Evolutionary conservation across 2,329 filamentous ascomycete genomes (phyloP), one percentile per base, ranked within the genome.

Genomic region (Pezicula carpinea): DNA sequence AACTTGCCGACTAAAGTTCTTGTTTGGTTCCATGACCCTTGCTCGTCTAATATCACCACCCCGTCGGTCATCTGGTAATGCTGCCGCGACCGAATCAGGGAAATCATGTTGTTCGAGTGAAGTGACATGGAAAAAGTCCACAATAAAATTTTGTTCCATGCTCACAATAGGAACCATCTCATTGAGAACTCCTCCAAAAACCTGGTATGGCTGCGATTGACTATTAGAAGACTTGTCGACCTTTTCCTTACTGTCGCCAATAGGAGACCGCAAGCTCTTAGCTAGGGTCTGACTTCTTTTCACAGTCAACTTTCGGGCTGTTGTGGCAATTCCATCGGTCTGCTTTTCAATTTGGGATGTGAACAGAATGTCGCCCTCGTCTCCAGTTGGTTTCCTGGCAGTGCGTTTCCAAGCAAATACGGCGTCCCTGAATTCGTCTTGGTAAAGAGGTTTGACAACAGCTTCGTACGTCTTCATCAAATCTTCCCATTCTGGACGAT

Each of bases 71-170:
- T 82, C 78, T 6, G 90, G 89, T 19, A 77, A 70, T 2, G 74
- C 74, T 2, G 79, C 75, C 17, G 78, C 74, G 15, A 96, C 85
- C 3, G 85, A 78, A 54, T 97, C 93, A 1, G 86, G 77, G 62
- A 96, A 97, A 62, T 96, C 91, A 14, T 79, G 69, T 31, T 82
- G 84, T 59, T 90, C 85, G 22, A 92, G 74, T 2, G 89, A 95
- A n/a, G 86, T 88, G 21, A 93, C 82, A 59, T 97, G 92, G 76
- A 97, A 97, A 66, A 96, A 93, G 57, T 95, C 89, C n/a, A 96
- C 83, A 41, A 96, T 75, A 63, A 97, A 99, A 63, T 96, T 97
- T 65, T 99, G 92, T 68, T 99, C 93, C 65, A 92, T 91, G 57
- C 89, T 84, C 49, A 96, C 83, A 47, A 95, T 76, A 5, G 86